Conservation (phyloP, 139 green algal genomes). For the Coccomyxa sp. region DNA sequence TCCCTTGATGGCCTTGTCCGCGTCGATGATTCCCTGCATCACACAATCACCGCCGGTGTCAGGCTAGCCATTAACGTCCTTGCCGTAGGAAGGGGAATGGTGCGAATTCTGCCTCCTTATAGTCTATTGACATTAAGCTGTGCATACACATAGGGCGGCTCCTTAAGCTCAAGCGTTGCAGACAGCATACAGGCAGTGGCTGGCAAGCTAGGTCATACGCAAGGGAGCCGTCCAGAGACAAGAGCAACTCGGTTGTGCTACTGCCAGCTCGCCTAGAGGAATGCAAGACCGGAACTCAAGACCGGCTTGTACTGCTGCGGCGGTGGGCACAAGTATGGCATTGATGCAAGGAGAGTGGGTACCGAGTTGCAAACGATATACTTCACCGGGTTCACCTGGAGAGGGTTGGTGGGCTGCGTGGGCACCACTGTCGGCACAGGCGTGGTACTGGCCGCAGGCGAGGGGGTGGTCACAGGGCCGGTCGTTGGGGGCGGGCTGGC, state of each 20-base stretch:
- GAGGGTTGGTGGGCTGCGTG: background rate
- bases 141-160: background rate
- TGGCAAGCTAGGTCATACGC: background rate
- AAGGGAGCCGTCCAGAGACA: no score
- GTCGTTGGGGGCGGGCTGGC: background rate
- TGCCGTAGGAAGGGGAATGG: background rate
- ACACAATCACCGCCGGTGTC: no score
- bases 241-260: no score
- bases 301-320: no score
- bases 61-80: background rate
- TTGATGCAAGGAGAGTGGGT: no score
- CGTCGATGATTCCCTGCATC: background rate
- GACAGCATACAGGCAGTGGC: background rate
- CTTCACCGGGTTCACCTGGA: background rate
- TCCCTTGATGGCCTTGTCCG: background rate
- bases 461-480: background rate
- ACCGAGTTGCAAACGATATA: background rate
- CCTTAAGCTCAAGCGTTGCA: background rate
- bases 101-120: background rate
- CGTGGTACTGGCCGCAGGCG: background rate
- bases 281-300: no score
- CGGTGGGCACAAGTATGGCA: no score
- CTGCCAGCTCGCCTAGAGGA: no score
- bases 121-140: background rate
- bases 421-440: background rate